Evolutionary conservation across 1,284 basidiomycete genomes (phyloP).

Genomic region (Boletus sp.): DNA sequence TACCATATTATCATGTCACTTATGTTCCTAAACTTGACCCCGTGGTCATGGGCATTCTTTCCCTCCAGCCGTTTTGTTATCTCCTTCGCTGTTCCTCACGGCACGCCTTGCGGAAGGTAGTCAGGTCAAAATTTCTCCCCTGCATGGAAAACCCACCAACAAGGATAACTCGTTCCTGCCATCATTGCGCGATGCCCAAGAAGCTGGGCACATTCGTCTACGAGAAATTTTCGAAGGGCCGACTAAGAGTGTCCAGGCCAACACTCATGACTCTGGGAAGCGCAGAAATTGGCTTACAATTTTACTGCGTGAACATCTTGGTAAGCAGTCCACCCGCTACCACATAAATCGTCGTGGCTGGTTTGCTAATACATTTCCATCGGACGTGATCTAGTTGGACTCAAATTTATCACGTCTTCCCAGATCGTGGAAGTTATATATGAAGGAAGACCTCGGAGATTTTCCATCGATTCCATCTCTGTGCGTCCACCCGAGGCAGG

Average conservation of each 20-base stretch:
- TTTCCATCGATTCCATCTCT: conserved; percentile 50
- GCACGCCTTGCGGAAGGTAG: conserved; percentile 48
- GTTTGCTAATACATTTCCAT: conserved; percentile 14
- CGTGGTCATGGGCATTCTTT: conserved; percentile 15
- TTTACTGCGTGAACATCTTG: conserved; percentile 57
- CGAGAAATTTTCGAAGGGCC: conserved; percentile 39
- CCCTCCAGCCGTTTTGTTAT: conserved; percentile 48
- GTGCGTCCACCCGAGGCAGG: conserved; percentile 30
- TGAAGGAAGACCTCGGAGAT: conserved; percentile 54
- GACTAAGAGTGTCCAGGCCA: conserved; percentile 10
- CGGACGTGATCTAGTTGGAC: conserved; percentile 50
- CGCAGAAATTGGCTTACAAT: conserved; percentile 64
- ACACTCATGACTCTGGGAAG: conserved; percentile 34
- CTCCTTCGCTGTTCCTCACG: conserved; percentile 56
- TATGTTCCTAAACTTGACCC: conserved; percentile 20
- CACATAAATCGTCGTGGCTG: conserved; percentile 1
- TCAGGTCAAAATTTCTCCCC: conserved; percentile 44
- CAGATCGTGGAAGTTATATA: conserved; percentile 64
- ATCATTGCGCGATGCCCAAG: conserved; percentile 44
- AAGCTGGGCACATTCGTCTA: conserved; percentile 50
- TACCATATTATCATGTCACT: conserved; percentile 18
- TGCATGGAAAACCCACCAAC: conserved; percentile 38
- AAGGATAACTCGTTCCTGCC: conserved; percentile 45
- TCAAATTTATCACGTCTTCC: conserved; percentile 63
- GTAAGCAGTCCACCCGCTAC: conserved; percentile 35